Conservation (phyloP, 768 basidiomycete genomes). For the Multifurca ochricompacta region DNA sequence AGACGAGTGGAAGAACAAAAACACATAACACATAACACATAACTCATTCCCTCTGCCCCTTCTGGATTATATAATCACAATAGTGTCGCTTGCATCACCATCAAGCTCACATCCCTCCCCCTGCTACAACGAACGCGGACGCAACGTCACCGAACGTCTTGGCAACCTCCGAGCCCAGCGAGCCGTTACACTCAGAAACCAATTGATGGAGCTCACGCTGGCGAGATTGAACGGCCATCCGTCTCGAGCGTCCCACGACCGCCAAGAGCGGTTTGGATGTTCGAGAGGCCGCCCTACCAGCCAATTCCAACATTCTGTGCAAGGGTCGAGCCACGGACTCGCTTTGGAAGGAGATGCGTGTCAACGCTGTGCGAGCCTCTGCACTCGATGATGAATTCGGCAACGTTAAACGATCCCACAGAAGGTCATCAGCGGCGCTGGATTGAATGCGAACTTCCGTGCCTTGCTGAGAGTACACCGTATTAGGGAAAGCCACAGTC, state of each 20-base stretch:
- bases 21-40: no score
- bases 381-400: constrained; percentile 25
- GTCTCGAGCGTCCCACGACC: constrained; percentile 64
- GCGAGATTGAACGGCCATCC: constrained; percentile 56
- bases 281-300: constrained; percentile 25
- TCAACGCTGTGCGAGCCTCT: constrained; percentile 37
- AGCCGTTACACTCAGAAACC: constrained; percentile 32
- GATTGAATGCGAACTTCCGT: constrained; percentile 66
- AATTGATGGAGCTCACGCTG: constrained; percentile 49
- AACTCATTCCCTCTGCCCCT: no score
- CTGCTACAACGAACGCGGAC: constrained; percentile 54
- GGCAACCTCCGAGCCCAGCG: constrained; percentile 48
- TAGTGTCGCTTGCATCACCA: constrained; percentile 46
- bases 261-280: constrained; percentile 49
- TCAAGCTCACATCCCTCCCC: constrained; percentile 40
- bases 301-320: constrained; percentile 43
- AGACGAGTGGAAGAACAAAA: background rate
- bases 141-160: constrained; percentile 75
- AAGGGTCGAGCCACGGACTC: constrained; percentile 47
- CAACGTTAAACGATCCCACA: constrained; percentile 60
- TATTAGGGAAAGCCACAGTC: constrained; percentile 53
- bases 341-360: constrained; percentile 55
- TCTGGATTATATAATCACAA: no score
- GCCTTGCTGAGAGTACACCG: constrained; percentile 57
- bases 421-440: constrained; percentile 72